Base-by-base conservation (phyloP, 225 moss, liverwort and hornwort genomes). In the Sphagnum contortum region DNA sequence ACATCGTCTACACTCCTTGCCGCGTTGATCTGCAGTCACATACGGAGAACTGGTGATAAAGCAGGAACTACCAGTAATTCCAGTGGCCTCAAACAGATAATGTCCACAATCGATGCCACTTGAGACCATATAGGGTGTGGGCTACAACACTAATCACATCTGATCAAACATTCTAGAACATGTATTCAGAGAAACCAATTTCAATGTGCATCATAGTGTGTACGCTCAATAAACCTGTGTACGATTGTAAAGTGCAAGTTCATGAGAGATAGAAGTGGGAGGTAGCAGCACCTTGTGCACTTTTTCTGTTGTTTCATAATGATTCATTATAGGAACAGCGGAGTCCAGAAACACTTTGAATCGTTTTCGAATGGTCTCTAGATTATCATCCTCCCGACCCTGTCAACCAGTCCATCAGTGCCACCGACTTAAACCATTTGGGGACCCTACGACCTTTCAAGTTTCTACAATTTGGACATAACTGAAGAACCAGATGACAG, bases 1-100 rank as follows among this genome's bases (percentile, higher is more conserved):
- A 95, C 89, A 59, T 87, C 89, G 2, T 95, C 91, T 71, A 83
- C 72, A 45, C 82, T 14, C 72, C 76, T 79, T 55, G 80, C 59
- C 63, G 88, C 91, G 75, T 82, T 82, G 67, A 95, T 84, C 94
- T 95, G 84, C 60, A 60, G 61, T 57, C 57, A 57, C 4, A 47
- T 59, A 14, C 60, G 47, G 10, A 5, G 46, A 52, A 29, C 47
- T 61, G 4, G 60, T 46, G 47, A 61, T 44, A 61, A 5, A 8
- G 60, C 44, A 44, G 44, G 44, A 46, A 46, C 60, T 44, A 61
- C 60, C 60, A 4, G 4, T 44, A 61, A 29, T 60, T 8, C 10
- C 3, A 3, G 60, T 46, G 47, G 29, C 29, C 29, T 29, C 29
- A 29, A 29, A 29, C 29, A 29, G 29, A 29, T 29, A 29, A 29